Conservation (phyloP, 2,329 filamentous ascomycete genomes). For the Paecilomyces dactylethromorphus region DNA sequence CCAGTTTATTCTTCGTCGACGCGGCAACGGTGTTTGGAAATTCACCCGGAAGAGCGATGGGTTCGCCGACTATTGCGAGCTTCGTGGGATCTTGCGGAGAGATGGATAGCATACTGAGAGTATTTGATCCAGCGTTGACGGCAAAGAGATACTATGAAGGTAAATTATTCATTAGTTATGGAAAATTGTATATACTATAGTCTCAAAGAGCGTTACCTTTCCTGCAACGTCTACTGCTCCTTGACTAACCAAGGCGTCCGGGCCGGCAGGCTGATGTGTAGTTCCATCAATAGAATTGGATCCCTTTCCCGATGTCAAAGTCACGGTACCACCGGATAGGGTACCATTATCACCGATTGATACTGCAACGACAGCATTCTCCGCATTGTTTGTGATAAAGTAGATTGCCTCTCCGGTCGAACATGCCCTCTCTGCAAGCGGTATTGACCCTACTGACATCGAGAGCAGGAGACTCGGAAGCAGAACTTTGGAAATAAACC, state of each 20-base stretch:
- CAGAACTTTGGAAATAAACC: neutral
- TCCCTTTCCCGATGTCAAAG: slow-evolving; percentile 44
- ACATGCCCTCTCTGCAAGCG: neutral
- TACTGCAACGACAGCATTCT: slow-evolving; percentile 47
- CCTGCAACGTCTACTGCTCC: slow-evolving; percentile 45
- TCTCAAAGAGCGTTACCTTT: slow-evolving; percentile 33
- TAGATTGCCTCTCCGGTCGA: slow-evolving; percentile 44
- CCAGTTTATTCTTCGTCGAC: slow-evolving; percentile 26
- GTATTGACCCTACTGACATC: neutral
- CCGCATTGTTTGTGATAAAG: slow-evolving; percentile 48
- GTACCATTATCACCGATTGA: slow-evolving; percentile 43
- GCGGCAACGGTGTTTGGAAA: slow-evolving; percentile 35
- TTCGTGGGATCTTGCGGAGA: slow-evolving; percentile 19
- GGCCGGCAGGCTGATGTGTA: slow-evolving; percentile 33
- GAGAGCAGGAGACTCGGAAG: neutral
- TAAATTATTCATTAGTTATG: neutral
- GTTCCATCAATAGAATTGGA: slow-evolving; percentile 31
- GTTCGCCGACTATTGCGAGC: slow-evolving; percentile 25
- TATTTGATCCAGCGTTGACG: slow-evolving; percentile 34
- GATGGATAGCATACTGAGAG: slow-evolving; percentile 31
- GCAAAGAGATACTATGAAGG: slow-evolving; percentile 13
- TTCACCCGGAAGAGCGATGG: slow-evolving; percentile 26
- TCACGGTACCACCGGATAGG: slow-evolving; percentile 38
- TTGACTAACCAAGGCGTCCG: slow-evolving; percentile 49
- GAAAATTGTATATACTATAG: neutral